Evolutionary conservation across 2,329 filamentous ascomycete species (phyloP).

Genomic region (Ophidiomyces ophidiicola): DNA sequence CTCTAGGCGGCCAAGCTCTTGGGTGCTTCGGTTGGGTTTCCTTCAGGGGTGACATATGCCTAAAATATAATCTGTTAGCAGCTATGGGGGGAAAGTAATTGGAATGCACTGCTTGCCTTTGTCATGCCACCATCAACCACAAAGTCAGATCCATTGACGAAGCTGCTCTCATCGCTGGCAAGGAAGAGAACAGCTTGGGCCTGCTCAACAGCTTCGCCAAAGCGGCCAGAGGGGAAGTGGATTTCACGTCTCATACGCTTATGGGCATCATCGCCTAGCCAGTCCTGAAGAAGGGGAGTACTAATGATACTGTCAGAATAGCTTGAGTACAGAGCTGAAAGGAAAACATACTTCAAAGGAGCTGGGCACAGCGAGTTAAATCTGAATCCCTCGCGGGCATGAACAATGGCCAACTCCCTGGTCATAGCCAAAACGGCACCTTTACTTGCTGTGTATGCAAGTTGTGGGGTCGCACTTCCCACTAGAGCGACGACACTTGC

Average conservation of each 20-base stretch:
- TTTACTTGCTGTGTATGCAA: slow-evolving; percentile 90
- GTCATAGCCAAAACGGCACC: slow-evolving; percentile 84
- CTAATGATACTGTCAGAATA: slow-evolving; percentile 22
- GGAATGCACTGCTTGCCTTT: slow-evolving; percentile 39
- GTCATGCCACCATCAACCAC: slow-evolving; percentile 93
- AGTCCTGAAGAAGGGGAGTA: slow-evolving; percentile 83
- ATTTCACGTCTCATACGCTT: slow-evolving; percentile 76
- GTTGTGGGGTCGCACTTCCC: slow-evolving; percentile 73
- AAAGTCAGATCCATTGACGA: slow-evolving; percentile 84
- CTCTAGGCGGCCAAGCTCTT: slow-evolving; percentile 33
- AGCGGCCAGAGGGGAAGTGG: slow-evolving; percentile 77
- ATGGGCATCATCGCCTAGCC: slow-evolving; percentile 72
- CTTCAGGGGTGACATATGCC: slow-evolving; percentile 61
- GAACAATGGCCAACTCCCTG: slow-evolving; percentile 79
- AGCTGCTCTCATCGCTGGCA: slow-evolving; percentile 76
- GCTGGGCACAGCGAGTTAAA: slow-evolving; percentile 89
- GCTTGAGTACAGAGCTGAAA: not conserved
- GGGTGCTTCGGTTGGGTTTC: slow-evolving; percentile 43
- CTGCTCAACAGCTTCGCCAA: slow-evolving; percentile 89
- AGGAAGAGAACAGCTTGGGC: slow-evolving; percentile 80
- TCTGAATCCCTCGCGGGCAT: slow-evolving; percentile 75
- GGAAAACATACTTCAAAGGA: slow-evolving; percentile 55
- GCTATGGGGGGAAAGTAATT: not conserved
- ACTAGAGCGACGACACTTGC: slow-evolving; percentile 80
- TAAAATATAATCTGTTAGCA: slow-evolving; percentile 16